A percentile compares a stretch with the other conserved stretches of the same genome.
Conservation (phyloP, 2,329 filamentous ascomycete species). For the Fusarium sp. region DNA sequence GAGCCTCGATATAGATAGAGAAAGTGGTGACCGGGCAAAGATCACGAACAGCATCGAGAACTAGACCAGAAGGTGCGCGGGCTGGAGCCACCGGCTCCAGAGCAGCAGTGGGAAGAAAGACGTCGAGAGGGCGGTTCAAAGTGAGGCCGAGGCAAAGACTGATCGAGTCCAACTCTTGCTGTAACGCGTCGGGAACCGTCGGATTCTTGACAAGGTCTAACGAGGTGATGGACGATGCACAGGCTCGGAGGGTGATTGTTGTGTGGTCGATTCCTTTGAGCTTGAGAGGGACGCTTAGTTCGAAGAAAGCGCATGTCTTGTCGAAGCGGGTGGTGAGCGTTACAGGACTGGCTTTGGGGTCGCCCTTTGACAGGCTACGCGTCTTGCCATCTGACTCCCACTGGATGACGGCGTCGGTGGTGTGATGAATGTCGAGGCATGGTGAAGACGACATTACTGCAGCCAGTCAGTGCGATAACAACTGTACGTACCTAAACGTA, state of each 20-base stretch:
- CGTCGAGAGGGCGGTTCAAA: constrained; percentile 3
- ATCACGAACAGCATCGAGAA: constrained; percentile 32
- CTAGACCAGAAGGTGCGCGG: constrained; percentile 20
- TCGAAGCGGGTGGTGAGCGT: constrained; percentile 13
- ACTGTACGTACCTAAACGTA: background rate
- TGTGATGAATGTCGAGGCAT: constrained; percentile 19
- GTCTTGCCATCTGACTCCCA: constrained; percentile 9
- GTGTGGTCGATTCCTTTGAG: constrained; percentile 23
- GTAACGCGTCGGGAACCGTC: background rate
- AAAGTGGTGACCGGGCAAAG: constrained; percentile 16
- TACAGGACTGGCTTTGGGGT: constrained; percentile 13
- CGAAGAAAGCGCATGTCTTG: constrained; percentile 12
- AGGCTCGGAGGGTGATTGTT: constrained; percentile 6
- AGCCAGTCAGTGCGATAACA: constrained; percentile 6
- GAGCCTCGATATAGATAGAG: constrained; percentile 26
- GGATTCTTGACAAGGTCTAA: constrained; percentile 6
- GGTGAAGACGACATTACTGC: constrained; percentile 21
- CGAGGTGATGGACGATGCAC: constrained; percentile 17
- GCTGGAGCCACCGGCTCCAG: constrained; percentile 16
- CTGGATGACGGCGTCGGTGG: constrained; percentile 16
- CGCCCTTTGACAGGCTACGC: constrained; percentile 7
- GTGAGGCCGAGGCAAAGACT: constrained; percentile 10
- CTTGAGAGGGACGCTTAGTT: constrained; percentile 23
- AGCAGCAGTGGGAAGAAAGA: constrained; percentile 10
- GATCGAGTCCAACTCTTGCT: constrained; percentile 17